phyloP scores from a whole-genome alignment of 495 filamentous ascomycete species.

The Penicillium roqueforti region DNA sequence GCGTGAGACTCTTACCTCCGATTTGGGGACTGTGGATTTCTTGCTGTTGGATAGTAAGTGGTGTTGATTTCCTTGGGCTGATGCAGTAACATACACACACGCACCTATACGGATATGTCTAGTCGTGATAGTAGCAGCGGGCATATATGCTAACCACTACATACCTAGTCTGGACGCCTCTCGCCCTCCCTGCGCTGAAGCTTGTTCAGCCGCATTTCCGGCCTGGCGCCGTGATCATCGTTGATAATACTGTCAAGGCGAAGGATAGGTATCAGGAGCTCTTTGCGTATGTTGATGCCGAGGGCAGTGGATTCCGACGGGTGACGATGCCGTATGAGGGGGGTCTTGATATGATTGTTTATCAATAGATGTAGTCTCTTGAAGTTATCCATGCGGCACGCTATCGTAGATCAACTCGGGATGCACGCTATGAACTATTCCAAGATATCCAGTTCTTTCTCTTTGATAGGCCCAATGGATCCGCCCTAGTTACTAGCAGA shows the following conservation, averaged over 20 bases:
- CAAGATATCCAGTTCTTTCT: not conserved
- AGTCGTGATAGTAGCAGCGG: not conserved
- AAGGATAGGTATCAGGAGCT: conserved; percentile 35
- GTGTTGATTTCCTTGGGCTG: not conserved
- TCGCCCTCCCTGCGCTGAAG: conserved; percentile 49
- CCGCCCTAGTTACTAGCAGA: not conserved
- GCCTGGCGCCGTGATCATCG: conserved; percentile 47
- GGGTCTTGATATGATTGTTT: conserved; percentile 25
- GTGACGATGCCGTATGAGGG: conserved; percentile 22
- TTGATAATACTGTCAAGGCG: conserved; percentile 44
- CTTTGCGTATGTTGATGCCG: conserved; percentile 26
- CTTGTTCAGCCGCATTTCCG: conserved; percentile 42
- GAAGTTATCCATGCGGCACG: not conserved
- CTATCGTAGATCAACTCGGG: not conserved
- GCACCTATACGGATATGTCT: too few relatives aligned
- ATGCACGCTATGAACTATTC: not conserved
- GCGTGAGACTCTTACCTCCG: conserved; percentile 44
- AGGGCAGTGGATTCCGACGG: conserved; percentile 16
- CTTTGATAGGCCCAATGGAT: not conserved
- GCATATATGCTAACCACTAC: not conserved
- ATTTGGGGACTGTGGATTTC: conserved; percentile 48
- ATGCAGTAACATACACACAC: too few relatives aligned
- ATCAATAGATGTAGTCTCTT: conserved; percentile 5
- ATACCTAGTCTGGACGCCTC: conserved; percentile 49
- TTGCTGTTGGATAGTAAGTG: conserved; percentile 54